Evolutionary conservation across 1,284 basidiomycete species (phyloP), one percentile per base, ranked within the genome.

Genomic region (Austroboletus sp.): DNA sequence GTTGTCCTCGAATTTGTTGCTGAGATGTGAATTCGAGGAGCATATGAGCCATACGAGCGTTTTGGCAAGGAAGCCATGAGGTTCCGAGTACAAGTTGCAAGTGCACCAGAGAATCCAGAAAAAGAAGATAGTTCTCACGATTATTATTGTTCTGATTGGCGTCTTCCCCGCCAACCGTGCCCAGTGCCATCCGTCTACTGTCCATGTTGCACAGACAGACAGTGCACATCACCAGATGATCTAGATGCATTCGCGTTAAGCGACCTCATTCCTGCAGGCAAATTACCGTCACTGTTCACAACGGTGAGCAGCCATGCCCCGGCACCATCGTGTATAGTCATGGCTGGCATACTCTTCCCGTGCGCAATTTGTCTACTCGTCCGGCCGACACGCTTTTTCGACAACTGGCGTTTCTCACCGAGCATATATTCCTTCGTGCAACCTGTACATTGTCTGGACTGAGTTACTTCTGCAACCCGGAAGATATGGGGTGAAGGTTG

Each of bases 331-430:
- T 26, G 10, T 26, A 65, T 7, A 67, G 71, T 42, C 75, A 76
- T 50, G 71, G 68, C n/a, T 85, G 82, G 82, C 70, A 75, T 51
- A 16, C 49, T 0, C 43, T 60, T n/a, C 47, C 53, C 0, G 4
- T 36, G 1, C 53, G 41, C 12, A 57, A 43, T 12, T 9, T 47
- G 30, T 46, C 51, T n/a, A 49, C 39, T 67, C 35, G 45, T 57
- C 27, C 55, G 49, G 66, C 67, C 40, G 64, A 68, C 42, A 36
- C 53, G 0, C 44, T 74, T 3, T 68, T 73, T 36, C 57, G 58
- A 9, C 66, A 67, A 17, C 57, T 85, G 5, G 65, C 69, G 0
- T 83, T 78, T 56, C 68, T 87, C 25, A 57, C 70, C 8, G 55
- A 67, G 4, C 66, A 82, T 42, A 58, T 60, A 10, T 86, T 82